phyloP scores from a whole-genome alignment of 2,329 filamentous ascomycete species.

The Cercospora berteroae region DNA sequence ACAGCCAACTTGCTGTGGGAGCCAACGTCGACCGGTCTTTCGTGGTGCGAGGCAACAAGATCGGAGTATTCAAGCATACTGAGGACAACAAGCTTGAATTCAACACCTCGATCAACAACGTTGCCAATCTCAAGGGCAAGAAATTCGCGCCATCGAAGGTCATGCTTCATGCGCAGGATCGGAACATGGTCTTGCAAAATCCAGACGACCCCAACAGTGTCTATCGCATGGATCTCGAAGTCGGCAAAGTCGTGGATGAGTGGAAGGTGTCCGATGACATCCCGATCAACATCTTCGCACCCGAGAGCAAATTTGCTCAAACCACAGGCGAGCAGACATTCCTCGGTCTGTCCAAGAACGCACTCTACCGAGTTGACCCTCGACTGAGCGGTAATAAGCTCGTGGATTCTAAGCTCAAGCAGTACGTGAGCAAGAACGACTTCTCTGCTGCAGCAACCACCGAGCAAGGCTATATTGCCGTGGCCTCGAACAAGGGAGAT shows the following conservation, averaged over 20 bases:
- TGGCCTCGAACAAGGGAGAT: conserved; percentile 96
- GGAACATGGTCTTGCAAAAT: conserved; percentile 86
- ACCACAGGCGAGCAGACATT: conserved; percentile 96
- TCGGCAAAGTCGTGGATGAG: conserved; percentile 96
- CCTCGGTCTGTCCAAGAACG: conserved; percentile 87
- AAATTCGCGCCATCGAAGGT: conserved; percentile 94
- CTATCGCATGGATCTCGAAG: conserved; percentile 96
- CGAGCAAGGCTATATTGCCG: conserved; percentile 93
- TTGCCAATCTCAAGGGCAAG: conserved; percentile 81
- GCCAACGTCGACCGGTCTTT: conserved; percentile 98
- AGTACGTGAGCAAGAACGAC: conserved; percentile 95
- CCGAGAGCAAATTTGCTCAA: conserved; percentile 95
- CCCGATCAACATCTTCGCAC: conserved; percentile 84
- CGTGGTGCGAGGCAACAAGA: conserved; percentile 94
- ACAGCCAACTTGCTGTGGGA: conserved; percentile 90
- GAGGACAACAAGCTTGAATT: conserved; percentile 90
- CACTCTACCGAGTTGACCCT: conserved; percentile 89
- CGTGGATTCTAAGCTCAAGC: conserved; percentile 88
- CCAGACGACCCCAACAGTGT: conserved; percentile 79
- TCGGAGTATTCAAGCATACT: conserved; percentile 97
- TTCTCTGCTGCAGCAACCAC: conserved; percentile 94
- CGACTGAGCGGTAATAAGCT: conserved; percentile 87
- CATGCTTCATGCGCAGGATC: conserved; percentile 90
- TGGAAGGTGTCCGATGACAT: conserved; percentile 99
- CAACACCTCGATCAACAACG: conserved; percentile 94